phyloP scores from a whole-genome alignment of 441 rosid genomes.

The Kokia cookei region DNA sequence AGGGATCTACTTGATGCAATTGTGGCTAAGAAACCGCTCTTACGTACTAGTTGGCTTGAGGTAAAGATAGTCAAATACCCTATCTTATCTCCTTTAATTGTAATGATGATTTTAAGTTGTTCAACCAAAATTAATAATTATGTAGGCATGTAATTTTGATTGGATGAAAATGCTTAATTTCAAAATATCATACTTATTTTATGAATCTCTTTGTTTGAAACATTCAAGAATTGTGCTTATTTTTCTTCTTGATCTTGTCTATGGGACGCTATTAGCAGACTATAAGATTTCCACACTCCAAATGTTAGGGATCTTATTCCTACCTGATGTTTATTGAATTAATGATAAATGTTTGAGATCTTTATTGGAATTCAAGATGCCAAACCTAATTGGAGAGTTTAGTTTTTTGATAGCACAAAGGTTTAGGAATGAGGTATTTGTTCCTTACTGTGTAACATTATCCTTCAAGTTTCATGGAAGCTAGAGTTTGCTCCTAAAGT shows the following conservation, averaged over 20 bases:
- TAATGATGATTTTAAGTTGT: slow-evolving; percentile 6
- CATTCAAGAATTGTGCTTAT: neutral
- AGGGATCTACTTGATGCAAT: slow-evolving; percentile 59
- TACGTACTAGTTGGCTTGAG: slow-evolving; percentile 59
- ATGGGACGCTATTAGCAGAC: neutral
- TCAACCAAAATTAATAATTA: neutral
- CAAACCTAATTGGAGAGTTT: neutral
- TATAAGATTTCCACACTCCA: neutral
- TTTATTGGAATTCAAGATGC: neutral
- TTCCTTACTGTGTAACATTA: neutral
- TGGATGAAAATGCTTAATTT: neutral
- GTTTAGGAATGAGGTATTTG: neutral
- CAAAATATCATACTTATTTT: neutral
- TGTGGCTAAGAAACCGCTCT: slow-evolving; percentile 51
- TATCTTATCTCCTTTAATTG: slow-evolving; percentile 5
- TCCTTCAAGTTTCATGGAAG: neutral
- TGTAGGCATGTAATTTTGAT: neutral
- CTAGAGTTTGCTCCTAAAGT: neutral
- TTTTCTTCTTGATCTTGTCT: neutral
- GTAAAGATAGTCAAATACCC: slow-evolving; percentile 22
- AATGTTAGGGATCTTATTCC: neutral
- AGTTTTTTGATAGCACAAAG: neutral
- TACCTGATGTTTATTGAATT: neutral
- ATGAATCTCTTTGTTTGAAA: neutral
- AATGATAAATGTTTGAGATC: neutral